Percentiles rank a stretch among this genome's conserved stretches.
Conservation (phyloP, 1,139 yeast species). For the Scheffersomyces segobiensis region DNA sequence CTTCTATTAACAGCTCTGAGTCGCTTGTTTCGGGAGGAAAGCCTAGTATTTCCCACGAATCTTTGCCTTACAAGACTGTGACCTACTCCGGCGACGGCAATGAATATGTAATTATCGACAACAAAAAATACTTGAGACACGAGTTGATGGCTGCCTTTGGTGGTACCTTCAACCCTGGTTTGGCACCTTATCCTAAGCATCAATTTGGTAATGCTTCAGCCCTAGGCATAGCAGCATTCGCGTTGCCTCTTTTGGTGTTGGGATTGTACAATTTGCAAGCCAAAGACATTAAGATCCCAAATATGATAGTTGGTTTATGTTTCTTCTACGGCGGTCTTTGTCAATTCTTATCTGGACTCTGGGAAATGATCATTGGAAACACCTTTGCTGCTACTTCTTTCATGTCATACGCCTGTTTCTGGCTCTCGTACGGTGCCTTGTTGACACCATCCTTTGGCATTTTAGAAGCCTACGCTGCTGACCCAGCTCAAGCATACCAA, state of each 20-base stretch:
- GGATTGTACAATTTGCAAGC: neutral
- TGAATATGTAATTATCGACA: slow-evolving; percentile 29
- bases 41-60: neutral
- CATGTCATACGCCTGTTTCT: slow-evolving; percentile 38
- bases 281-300: slow-evolving; percentile 20
- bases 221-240: neutral
- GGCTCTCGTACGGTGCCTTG: slow-evolving; percentile 39
- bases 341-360: slow-evolving; percentile 51
- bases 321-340: slow-evolving; percentile 49
- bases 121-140: slow-evolving; percentile 26
- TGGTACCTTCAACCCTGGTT: slow-evolving; percentile 46
- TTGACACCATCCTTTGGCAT: slow-evolving; percentile 33
- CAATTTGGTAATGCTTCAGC: neutral
- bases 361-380: slow-evolving; percentile 46
- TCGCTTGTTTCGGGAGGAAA: neutral
- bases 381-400: slow-evolving; percentile 40
- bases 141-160: slow-evolving; percentile 44
- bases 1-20: neutral
- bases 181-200: slow-evolving; percentile 35
- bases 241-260: neutral
- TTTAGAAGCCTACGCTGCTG: slow-evolving; percentile 23
- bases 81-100: slow-evolving; percentile 19
- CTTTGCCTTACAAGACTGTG: neutral
- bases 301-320: slow-evolving; percentile 53
- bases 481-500: slow-evolving; percentile 23